Evolutionary conservation across 257 asterid genomes (phyloP).

Genomic region (Nicotiana attenuata): DNA sequence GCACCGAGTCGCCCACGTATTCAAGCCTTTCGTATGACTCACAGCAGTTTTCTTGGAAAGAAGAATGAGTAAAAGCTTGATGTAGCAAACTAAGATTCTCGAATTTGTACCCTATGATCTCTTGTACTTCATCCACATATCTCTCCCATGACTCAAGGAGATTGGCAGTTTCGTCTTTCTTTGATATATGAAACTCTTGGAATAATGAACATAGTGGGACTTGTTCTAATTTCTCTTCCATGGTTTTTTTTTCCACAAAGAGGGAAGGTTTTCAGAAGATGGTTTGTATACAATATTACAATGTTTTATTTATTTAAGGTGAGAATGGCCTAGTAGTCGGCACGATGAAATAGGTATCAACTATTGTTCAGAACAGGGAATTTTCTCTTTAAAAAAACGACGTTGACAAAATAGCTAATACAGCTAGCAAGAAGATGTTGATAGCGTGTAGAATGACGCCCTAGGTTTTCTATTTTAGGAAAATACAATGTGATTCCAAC

Average conservation of each 20-base stretch:
- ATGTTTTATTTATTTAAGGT: background rate
- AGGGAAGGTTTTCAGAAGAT: background rate
- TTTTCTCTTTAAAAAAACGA: background rate
- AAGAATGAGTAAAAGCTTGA: slow-evolving; percentile 38
- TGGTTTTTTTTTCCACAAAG: too few species aligned
- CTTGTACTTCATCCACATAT: slow-evolving; percentile 12
- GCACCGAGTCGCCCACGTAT: slow-evolving; percentile 39
- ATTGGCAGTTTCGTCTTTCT: too few species aligned
- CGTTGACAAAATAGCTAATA: background rate
- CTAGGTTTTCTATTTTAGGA: background rate
- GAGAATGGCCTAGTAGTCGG: background rate
- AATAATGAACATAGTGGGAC: too few species aligned
- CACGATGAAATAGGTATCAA: background rate
- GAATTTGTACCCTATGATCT: slow-evolving; percentile 31
- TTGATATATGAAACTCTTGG: too few species aligned
- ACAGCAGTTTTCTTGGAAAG: background rate
- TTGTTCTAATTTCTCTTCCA: too few species aligned
- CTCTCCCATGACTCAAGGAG: background rate
- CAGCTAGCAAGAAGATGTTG: background rate
- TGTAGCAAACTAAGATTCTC: slow-evolving; percentile 17
- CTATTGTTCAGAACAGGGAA: background rate
- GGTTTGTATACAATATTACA: background rate
- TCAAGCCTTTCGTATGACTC: slow-evolving; percentile 36
- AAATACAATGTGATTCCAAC: background rate
- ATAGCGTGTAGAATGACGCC: background rate